Conservation (phyloP, 2,329 filamentous ascomycete genomes). For the Aspergillus jensenii region DNA sequence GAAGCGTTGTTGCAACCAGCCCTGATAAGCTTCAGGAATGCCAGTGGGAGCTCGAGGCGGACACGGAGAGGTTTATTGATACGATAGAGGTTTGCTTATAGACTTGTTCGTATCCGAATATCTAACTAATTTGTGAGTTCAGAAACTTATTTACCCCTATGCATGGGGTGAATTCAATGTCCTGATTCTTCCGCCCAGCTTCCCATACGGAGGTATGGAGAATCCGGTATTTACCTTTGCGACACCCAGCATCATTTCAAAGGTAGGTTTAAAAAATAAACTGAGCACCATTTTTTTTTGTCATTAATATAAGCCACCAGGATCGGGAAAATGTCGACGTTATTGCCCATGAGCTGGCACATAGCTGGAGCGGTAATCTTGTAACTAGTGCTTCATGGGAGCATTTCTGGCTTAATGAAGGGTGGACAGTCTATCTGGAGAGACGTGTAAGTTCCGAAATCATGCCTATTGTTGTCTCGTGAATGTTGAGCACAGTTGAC, state of each 20-base stretch:
- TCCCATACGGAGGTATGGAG: constrained; percentile 81
- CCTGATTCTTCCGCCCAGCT: constrained; percentile 82
- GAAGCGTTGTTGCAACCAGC: constrained; percentile 80
- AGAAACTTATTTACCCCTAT: constrained; percentile 76
- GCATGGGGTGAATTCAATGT: constrained; percentile 96
- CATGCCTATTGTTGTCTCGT: background rate
- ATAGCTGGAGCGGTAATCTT: constrained; percentile 85
- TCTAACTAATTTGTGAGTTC: constrained; percentile 14
- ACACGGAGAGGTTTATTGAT: constrained; percentile 89
- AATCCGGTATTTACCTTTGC: constrained; percentile 95
- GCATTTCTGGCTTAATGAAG: constrained; percentile 65
- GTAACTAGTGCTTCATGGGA: constrained; percentile 55
- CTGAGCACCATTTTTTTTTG: background rate
- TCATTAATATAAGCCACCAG: constrained; percentile 18
- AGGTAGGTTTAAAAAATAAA: constrained; percentile 41
- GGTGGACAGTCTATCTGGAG: constrained; percentile 95
- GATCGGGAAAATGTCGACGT: constrained; percentile 92
- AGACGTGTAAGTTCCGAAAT: constrained; percentile 54
- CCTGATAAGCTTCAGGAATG: constrained; percentile 81
- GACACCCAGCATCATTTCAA: constrained; percentile 90
- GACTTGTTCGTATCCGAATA: background rate
- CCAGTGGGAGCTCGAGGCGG: constrained; percentile 86
- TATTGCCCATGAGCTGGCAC: constrained; percentile 79
- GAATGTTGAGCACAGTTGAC: constrained; percentile 15
- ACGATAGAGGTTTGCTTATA: constrained; percentile 66